Base-by-base conservation (phyloP, 2,329 filamentous ascomycete genomes). In the Ilyonectria sp. region DNA sequence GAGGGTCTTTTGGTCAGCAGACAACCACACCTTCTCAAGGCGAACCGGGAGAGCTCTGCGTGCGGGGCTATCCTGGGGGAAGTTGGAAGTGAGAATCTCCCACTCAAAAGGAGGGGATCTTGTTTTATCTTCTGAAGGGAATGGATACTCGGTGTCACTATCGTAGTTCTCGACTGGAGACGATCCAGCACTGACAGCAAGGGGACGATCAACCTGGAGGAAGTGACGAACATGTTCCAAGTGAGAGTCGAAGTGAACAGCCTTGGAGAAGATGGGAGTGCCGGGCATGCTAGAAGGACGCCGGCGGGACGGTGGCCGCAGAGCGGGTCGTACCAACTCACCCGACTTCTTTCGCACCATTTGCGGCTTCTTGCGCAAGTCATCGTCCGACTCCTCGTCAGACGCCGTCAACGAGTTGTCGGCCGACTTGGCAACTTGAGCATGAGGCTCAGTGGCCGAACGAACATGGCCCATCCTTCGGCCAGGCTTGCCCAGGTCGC, bases 261-360 rank as follows among this genome's bases (percentile, higher is more conserved):
- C 94, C 81, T 99, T 99, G 73, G 92, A 93, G 79, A 95, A 98
- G 9, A 95, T 96, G 0, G 96, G 96, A 0, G 96, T 99, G 61
- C 96, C 96, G 9, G 96, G 96, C 94, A 98, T 97, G 83, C 95
- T 98, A 4, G 94, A 97, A 1, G 95, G 95, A 65, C 96, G 90
- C 71, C 94, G 88, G 71, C 89, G 89, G n/a, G 93, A 93, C 13
- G 93, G 86, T 44, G 92, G 90, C 57, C 96, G 91, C 58, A 99
- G 88, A 21, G 96, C 96, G 13, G 96, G 96, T 75, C 96, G 92
- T 65, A 99, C 96, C 40, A 99, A 87, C 82, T 99, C 96, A 37
- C 96, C 96, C 44, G 96, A 98, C 87, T 99, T 99, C 85, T 99
- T 99, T 76, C 96, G 91, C 11, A 99, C 91, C 90, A 98, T 97